These are phyloP conservation scores for Rhynchosporium graminicola DNA, from an alignment of 2,329 filamentous ascomycete genomes.

Conservation along the genomic window DNA sequence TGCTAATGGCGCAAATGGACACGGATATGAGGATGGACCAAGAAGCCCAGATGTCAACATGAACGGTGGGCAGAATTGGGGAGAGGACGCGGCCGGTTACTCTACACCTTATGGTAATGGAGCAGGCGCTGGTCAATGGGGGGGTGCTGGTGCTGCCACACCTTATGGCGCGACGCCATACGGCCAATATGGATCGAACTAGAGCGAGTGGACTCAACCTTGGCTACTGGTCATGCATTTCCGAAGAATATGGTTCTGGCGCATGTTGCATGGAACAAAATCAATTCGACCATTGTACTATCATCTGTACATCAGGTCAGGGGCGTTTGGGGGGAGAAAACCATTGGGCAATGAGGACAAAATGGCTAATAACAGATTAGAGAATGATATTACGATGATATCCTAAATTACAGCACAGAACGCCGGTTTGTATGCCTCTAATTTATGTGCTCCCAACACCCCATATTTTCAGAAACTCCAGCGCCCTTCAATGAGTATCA, in stretches of 20 bases:
- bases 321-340: conserved; percentile 29
- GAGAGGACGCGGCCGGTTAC: conserved; percentile 56
- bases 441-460: conserved; percentile 24
- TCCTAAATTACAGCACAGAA: conserved; percentile 28
- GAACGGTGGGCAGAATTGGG: conserved; percentile 56
- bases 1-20: conserved; percentile 49
- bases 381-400: conserved; percentile 32
- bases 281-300: conserved; percentile 23
- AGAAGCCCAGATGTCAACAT: conserved; percentile 61
- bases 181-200: conserved; percentile 46
- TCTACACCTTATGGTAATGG: conserved; percentile 66
- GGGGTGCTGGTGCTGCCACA: conserved; percentile 52
- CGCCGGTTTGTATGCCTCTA: conserved; percentile 31
- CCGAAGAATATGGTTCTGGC: conserved; percentile 4
- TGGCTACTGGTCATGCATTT: neutral
- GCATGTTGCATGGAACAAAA: neutral
- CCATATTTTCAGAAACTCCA: conserved; percentile 16
- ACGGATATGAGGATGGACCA: conserved; percentile 56
- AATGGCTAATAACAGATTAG: conserved; percentile 22
- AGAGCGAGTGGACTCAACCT: neutral
- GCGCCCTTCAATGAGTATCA: conserved; percentile 7
- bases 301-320: conserved; percentile 24
- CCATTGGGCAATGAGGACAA: conserved; percentile 9
- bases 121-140: conserved; percentile 65
- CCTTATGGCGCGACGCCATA: conserved; percentile 64